Evolutionary conservation across 768 basidiomycete species (phyloP), one percentile per base, ranked within the genome.

Genomic region (Leccinum arenicola): DNA sequence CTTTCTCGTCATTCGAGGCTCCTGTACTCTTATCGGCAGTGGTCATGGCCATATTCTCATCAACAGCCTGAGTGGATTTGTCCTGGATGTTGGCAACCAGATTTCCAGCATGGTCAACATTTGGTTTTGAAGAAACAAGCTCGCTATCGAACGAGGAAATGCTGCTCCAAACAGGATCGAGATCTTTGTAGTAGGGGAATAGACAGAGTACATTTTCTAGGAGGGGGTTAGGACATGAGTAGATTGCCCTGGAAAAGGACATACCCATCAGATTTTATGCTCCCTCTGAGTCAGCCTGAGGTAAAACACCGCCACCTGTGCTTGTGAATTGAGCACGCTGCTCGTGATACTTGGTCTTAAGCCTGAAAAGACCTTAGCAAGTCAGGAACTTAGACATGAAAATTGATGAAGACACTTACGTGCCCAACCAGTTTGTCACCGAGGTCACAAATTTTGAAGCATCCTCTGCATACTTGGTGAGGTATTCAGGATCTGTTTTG

Each of bases 141-240:
- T 55, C 7, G 17, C 47, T 55, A 14, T 55, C 6, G 5, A 55
- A 55, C 0, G 12, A 55, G 0, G 55, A 55, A 7, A 60, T 60
- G 6, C 50, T 33, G 4, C 36, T 35, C 55, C 59, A 53, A 15
- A 56, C 52, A 1, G 19, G 12, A 19, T 60, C 3, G 11, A 60
- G 54, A 3, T 49, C 45, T 23, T 38, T n/a, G 12, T 56, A 60
- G 29, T 60, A 47, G 6, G 54, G 45, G 17, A 60, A 60, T 14
- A 10, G 7, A 10, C n/a, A 6, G 15, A 43, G 6, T 10, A 56
- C 51, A 48, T 12, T 25, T 25, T 50, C 48, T 50, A 17, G 25
- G 25, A 27, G 25, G 25, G 5, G 25, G 25, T 27, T 27, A 27
- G 25, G 11, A 33, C 9, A 21, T 23, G 14, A 25, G 25, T 50